These are phyloP conservation scores for Actinomucor elegans DNA, from an alignment of 371 early-diverging fungal species.

Conservation along the genomic window DNA sequence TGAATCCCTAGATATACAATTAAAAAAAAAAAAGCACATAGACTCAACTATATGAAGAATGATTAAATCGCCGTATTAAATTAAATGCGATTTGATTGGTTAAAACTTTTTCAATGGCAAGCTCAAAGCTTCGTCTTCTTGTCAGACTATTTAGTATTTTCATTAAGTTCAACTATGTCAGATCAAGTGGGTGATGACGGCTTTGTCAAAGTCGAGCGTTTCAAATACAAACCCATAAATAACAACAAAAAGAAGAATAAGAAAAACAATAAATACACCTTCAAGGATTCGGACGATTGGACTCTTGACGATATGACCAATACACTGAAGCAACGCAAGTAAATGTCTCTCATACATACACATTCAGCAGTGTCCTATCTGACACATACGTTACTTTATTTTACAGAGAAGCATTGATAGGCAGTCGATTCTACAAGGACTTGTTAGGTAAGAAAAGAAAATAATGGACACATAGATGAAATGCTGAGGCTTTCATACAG, in stretches of 20 bases:
- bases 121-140: too few species aligned
- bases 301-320: conserved; percentile 26
- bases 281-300: conserved; percentile 37
- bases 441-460: conserved; percentile 27
- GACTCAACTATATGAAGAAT: too few species aligned
- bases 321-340: conserved; percentile 29
- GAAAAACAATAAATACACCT: conserved; percentile 19
- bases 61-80: too few species aligned
- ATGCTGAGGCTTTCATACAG: conserved; percentile 4
- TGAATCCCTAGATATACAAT: too few species aligned
- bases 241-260: conserved; percentile 20
- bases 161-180: conserved; percentile 4
- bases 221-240: conserved; percentile 27
- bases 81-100: too few species aligned
- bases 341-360: conserved; percentile 1
- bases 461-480: background rate
- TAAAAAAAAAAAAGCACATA: too few species aligned
- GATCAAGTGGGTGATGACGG: conserved; percentile 24
- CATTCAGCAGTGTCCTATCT: background rate
- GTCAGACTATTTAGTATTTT: too few species aligned
- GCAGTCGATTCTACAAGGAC: conserved; percentile 40
- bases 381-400: background rate
- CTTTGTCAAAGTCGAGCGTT: conserved; percentile 23
- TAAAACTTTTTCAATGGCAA: too few species aligned
- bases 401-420: conserved; percentile 24